Conservation (phyloP, 345 rosid species). For the Salix brachista region DNA sequence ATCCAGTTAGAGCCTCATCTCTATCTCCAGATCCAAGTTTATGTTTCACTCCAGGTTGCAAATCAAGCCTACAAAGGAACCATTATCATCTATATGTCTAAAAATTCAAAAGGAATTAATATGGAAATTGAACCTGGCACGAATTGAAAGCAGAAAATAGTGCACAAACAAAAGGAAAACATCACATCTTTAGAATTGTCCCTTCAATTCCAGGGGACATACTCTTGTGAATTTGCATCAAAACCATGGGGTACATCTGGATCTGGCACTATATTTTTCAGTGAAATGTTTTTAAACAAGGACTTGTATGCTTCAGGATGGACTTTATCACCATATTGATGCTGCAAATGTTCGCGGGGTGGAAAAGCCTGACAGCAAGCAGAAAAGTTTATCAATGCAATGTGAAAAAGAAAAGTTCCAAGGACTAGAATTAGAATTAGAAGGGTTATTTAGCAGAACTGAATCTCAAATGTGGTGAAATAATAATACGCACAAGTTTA, state of each 20-base stretch:
- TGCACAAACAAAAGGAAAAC: neutral
- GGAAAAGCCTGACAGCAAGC: constrained; percentile 56
- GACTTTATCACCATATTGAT: constrained; percentile 50
- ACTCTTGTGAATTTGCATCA: constrained; percentile 74
- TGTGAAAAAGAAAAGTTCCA: neutral
- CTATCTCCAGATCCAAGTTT: constrained; percentile 88
- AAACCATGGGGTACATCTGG: constrained; percentile 79
- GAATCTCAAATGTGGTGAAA: neutral
- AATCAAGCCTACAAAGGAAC: constrained; percentile 58
- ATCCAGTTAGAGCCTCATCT: constrained; percentile 56
- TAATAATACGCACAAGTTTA: constrained; percentile 4
- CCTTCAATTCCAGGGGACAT: constrained; percentile 30
- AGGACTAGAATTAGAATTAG: neutral
- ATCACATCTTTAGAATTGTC: neutral
- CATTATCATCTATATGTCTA: constrained; percentile 15
- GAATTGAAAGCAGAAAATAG: neutral
- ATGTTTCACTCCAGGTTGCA: constrained; percentile 62
- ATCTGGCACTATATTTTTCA: constrained; percentile 64
- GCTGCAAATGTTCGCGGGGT: constrained; percentile 62
- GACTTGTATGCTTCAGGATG: constrained; percentile 43
- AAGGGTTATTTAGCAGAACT: neutral
- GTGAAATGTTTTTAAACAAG: constrained; percentile 35
- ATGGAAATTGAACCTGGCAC: neutral
- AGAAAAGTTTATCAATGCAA: constrained; percentile 13
- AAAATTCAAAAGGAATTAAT: constrained; percentile 8